Base-by-base conservation (phyloP, 805 yeast species). In the Komagataella kurtzmanii region DNA sequence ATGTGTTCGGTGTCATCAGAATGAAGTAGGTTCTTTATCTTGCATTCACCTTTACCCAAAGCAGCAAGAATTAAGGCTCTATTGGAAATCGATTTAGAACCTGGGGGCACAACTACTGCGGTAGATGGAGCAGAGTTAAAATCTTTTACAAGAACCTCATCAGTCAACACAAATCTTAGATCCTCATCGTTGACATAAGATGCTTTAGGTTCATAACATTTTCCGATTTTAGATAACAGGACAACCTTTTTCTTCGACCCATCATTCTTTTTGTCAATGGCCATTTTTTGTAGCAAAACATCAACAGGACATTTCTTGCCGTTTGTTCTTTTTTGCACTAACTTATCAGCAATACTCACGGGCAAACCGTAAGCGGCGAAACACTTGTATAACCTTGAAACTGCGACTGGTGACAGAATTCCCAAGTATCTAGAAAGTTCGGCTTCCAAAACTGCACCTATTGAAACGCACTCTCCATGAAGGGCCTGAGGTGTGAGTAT, bases 391-490 rank as follows among this genome's bases (percentile, higher is more conserved):
- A 93, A 71, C 61, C 99, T 79, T 2, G 97, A 90, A 21, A 93
- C 98, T 2, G 96, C 97, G 2, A 88, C 91, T 3, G 98, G 93
- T 1, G 95, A 79, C 57, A 93, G 71, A 51, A 88, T 78, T 21
- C 97, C 97, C 61, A 87, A 73, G 66, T 88, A 88, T 62, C 99
- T 80, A n/a, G 97, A 77, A 56, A 93, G 75, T 67, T 93, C 99
- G 3, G 98, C 98, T 67, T 93, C 99, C 61, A 82, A 77, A 40
- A 93, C 83, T 77, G 89, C 85, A 56, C 99, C 99, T 54, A 93
- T 77, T n/a, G 98, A 77, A n/a, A 93, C 99, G 76, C 99, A 93
- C 69, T 93, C 99, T 54, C 99, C 99, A 62, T 93, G 99, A 47
- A 93, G 75, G 21, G 96, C 93, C 66, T 90, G 88, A 7, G 99